phyloP scores from a whole-genome alignment of 75 land plant species.

The Pinus albicaulis region DNA sequence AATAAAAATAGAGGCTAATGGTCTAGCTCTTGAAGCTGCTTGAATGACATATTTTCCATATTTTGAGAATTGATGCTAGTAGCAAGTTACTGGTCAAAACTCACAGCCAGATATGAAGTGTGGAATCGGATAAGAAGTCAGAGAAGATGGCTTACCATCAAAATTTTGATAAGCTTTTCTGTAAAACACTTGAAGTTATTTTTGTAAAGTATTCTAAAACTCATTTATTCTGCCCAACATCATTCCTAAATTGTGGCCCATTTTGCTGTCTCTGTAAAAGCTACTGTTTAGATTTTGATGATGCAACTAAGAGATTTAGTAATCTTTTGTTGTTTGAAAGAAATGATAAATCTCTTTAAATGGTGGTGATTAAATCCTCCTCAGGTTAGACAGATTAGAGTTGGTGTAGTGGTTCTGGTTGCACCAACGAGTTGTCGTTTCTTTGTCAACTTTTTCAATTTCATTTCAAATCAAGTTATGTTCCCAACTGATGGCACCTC shows the following conservation, averaged over 20 bases:
- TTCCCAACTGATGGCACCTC: background rate
- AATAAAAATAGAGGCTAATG: conserved; percentile 33
- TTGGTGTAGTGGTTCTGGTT: background rate
- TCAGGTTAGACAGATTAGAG: background rate
- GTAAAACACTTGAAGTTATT: background rate
- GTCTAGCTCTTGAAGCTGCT: background rate
- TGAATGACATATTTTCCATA: background rate
- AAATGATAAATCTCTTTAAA: background rate
- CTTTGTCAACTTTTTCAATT: background rate
- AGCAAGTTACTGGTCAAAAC: background rate
- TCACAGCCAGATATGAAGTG: background rate
- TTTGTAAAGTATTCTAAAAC: conserved; percentile 8
- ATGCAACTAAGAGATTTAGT: no score
- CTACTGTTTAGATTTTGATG: background rate
- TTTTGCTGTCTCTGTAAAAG: background rate
- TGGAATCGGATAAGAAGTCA: background rate
- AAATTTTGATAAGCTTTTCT: conserved; percentile 3
- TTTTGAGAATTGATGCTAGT: conserved; percentile 2
- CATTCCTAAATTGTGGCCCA: background rate
- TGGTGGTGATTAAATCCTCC: background rate
- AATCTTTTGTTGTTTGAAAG: background rate
- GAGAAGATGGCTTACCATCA: conserved; percentile 3
- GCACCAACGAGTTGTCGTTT: background rate
- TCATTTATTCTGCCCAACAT: no score
- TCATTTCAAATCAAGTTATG: background rate